Conservation (phyloP, 2,329 filamentous ascomycete genomes). For the Alternaria arborescens region DNA sequence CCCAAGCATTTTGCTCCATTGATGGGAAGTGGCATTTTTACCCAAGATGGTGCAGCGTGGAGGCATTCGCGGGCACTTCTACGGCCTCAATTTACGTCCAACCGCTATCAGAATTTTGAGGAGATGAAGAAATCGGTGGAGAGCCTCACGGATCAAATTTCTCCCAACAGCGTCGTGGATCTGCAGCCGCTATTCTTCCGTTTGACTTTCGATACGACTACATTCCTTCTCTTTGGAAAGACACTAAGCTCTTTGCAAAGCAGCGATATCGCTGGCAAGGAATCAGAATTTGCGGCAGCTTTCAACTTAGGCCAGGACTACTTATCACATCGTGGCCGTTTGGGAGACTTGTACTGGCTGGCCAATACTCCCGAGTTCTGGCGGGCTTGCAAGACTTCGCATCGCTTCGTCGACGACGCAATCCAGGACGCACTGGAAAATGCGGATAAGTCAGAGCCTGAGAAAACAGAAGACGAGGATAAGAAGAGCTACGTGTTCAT, state of each 20-base stretch:
- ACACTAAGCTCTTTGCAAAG: slow-evolving; percentile 34
- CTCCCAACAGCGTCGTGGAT: slow-evolving; percentile 36
- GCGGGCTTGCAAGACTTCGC: slow-evolving; percentile 25
- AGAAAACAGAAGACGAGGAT: slow-evolving; percentile 24
- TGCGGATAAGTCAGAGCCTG: slow-evolving; percentile 12
- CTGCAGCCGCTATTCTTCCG: slow-evolving; percentile 52
- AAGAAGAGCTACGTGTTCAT: slow-evolving; percentile 74
- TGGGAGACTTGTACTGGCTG: slow-evolving; percentile 45
- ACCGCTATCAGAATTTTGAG: slow-evolving; percentile 40
- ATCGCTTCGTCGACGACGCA: slow-evolving; percentile 19
- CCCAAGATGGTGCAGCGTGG: slow-evolving; percentile 36
- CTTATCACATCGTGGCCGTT: slow-evolving; percentile 14
- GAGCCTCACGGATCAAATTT: slow-evolving; percentile 15
- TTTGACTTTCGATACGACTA: slow-evolving; percentile 50
- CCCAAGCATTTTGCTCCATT: slow-evolving; percentile 15
- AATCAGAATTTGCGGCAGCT: slow-evolving; percentile 24
- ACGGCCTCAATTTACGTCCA: slow-evolving; percentile 45
- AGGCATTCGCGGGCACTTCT: slow-evolving; percentile 43
- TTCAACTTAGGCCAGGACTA: slow-evolving; percentile 31
- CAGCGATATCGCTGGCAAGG: slow-evolving; percentile 20
- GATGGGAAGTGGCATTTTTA: slow-evolving; percentile 27
- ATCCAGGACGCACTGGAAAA: slow-evolving; percentile 35
- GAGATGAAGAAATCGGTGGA: slow-evolving; percentile 42
- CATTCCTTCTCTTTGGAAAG: slow-evolving; percentile 48
- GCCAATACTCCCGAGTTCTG: slow-evolving; percentile 27